Evolutionary conservation across 2,329 filamentous ascomycete species (phyloP), one percentile per base, ranked within the genome.

Genomic region (Diaporthe ilicicola): DNA sequence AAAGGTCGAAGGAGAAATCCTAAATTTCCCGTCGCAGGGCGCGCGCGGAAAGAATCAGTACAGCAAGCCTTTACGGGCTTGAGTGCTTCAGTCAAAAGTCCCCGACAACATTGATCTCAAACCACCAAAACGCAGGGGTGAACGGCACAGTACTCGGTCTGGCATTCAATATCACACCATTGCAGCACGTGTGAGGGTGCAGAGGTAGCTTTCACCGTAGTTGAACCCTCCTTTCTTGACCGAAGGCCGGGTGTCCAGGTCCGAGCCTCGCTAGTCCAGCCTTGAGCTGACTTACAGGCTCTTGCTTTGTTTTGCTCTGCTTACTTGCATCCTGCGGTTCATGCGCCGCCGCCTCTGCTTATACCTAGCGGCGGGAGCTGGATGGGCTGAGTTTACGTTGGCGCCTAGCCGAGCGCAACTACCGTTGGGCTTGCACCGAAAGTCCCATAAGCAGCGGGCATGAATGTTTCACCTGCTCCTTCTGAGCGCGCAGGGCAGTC

Each of bases 151-250:
- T 29, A 24, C 42, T 62, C 59, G 42, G 59, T 10, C 59, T 42
- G 42, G 34, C 27, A 42, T 24, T 17, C n/a, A 48, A 4, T 4
- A 32, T 48, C 27, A 48, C 59, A 50, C 42, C 42, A 48, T 32
- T 62, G 59, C 42, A 24, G 27, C 59, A 48, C 59, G 9, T n/a
- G 59, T 48, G 27, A 48, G 59, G 59, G 59, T 62, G 42, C 34
- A 37, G 42, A 48, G 29, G 12, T 64, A 50, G 59, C 59, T 64
- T 64, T 50, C n/a, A 19, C 29, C 32, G 4, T 19, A 64, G 44
- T 29, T 50, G 19, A 22, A 34, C 15, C 55, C 22, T n/a, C 2
- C 3, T 7, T 8, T 19, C 24, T 13, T 59, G 55, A 37, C 29
- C 44, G 59, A 37, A 15, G 29, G 4, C 3, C 42, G 59, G 44